Evolutionary conservation across 2,329 filamentous ascomycete species (phyloP).

Genomic region (Zasmidium citrigriseum): DNA sequence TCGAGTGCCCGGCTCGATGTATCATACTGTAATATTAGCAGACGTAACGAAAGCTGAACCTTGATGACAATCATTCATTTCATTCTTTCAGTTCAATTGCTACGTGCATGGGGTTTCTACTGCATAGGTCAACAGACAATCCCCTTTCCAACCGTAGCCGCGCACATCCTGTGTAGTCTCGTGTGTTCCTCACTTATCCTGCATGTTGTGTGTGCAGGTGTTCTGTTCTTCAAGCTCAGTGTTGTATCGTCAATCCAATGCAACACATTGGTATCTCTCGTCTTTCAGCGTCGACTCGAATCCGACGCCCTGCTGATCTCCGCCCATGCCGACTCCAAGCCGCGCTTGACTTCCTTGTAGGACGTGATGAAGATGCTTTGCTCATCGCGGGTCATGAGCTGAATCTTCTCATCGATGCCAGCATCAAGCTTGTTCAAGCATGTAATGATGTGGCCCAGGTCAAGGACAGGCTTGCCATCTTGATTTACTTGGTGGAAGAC

Average conservation of each 20-base stretch:
- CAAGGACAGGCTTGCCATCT: slow-evolving; percentile 77
- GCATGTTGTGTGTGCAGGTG: no score
- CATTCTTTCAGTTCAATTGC: neutral
- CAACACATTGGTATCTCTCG: no score
- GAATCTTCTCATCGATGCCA: slow-evolving; percentile 81
- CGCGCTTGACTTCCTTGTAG: slow-evolving; percentile 81
- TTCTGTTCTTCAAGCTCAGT: no score
- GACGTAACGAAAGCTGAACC: no score
- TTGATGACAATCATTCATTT: neutral
- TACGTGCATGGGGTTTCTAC: no score
- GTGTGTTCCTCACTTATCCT: neutral
- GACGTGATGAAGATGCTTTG: slow-evolving; percentile 85
- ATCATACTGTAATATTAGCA: no score
- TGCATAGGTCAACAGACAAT: neutral
- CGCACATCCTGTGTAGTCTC: neutral
- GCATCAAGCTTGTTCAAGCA: slow-evolving; percentile 92
- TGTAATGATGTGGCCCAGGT: slow-evolving; percentile 82
- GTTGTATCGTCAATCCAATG: no score
- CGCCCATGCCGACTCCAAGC: slow-evolving; percentile 61
- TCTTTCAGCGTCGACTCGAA: slow-evolving; percentile 8
- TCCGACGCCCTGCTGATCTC: slow-evolving; percentile 46
- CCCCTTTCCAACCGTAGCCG: neutral
- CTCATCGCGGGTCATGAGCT: slow-evolving; percentile 84
- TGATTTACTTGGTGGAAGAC: slow-evolving; percentile 95
- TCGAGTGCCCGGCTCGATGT: no score